A percentile compares a stretch with the other conserved stretches of the same genome.
phyloP scores from a whole-genome alignment of 2,329 filamentous ascomycete genomes.

The Aspergillus awamori region DNA sequence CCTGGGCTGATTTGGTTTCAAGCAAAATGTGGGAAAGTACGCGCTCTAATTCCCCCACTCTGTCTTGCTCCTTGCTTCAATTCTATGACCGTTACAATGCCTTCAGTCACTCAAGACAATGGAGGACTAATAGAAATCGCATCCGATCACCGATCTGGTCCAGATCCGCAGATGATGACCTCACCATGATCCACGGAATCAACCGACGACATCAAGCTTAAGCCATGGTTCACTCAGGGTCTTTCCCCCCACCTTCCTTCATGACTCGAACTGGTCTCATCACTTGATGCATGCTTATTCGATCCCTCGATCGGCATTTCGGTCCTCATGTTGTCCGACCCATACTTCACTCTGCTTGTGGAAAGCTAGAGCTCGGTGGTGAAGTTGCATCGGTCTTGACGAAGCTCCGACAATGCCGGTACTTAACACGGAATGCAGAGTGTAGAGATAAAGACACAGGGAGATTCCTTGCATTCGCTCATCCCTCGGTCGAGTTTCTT shows the following conservation, averaged over 20 bases:
- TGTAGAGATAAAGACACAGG: not conserved
- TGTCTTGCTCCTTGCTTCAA: not conserved
- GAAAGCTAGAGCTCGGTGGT: not conserved
- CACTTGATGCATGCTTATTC: not conserved
- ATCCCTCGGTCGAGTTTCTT: not conserved
- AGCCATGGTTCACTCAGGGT: conserved; percentile 1
- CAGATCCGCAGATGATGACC: conserved; percentile 7
- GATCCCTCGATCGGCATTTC: not conserved
- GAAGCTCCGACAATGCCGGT: not conserved
- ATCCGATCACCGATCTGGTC: not conserved
- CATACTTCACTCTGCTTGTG: not conserved
- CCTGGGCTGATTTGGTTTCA: not conserved
- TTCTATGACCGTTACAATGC: not conserved
- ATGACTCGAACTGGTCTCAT: not conserved
- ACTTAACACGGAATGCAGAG: not conserved
- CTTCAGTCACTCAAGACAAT: not conserved
- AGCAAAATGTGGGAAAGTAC: not conserved
- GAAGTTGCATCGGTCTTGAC: not conserved
- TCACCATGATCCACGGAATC: conserved; percentile 6
- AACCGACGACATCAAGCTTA: not conserved
- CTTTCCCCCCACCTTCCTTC: not conserved
- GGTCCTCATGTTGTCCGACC: not conserved
- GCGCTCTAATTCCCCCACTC: not conserved
- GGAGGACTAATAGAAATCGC: not conserved
- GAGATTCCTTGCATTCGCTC: not conserved